Base-by-base conservation (phyloP, 495 filamentous ascomycete species). In the Geoglossum glabrum region DNA sequence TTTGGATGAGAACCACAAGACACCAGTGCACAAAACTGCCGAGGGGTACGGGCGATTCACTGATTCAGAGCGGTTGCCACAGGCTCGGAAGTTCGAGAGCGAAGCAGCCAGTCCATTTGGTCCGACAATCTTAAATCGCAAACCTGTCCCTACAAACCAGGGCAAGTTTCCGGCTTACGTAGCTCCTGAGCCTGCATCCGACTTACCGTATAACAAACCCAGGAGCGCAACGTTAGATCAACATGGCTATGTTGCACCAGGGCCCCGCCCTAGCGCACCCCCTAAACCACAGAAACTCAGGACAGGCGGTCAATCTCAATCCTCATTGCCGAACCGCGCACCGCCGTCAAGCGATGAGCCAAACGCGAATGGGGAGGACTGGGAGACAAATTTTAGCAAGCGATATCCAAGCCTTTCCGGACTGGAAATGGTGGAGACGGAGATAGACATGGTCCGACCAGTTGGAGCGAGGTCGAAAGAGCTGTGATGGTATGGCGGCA, bases 11-110 rank as follows among this genome's bases (percentile, higher is more conserved):
- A 83, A 80, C 57, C 76, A 74, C 50, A 80, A 79, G 3, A 70
- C 74, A 31, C 68, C 69, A 47, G 71, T 78, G 8, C 74, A 78
- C 15, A 83, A 84, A 64, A 92, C 88, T 1, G 88, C 87, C 3
- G 80, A 87, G 59, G 92, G 89, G 8, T 97, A 96, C 68, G 92
- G 92, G 15, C 80, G 79, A 54, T 95, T 79, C 66, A 85, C 88
- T 6, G 84, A 90, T 15, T 57, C 65, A 10, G 57, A 67, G 33
- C 31, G 38, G 30, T n/a, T 27, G 26, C 49, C 49, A 13, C 49
- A 52, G 49, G 5, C 49, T 19, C 23, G 49, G 19, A 31, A 13
- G 7, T 52, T 52, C 10, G 49, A 52, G 25, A 13, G 49, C 49
- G 49, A 52, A n/a, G 25, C 49, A 52, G 26, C 15, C 21, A 17